Base-by-base conservation (phyloP, 177 flowering plant species). In the Vitis hybrid region DNA sequence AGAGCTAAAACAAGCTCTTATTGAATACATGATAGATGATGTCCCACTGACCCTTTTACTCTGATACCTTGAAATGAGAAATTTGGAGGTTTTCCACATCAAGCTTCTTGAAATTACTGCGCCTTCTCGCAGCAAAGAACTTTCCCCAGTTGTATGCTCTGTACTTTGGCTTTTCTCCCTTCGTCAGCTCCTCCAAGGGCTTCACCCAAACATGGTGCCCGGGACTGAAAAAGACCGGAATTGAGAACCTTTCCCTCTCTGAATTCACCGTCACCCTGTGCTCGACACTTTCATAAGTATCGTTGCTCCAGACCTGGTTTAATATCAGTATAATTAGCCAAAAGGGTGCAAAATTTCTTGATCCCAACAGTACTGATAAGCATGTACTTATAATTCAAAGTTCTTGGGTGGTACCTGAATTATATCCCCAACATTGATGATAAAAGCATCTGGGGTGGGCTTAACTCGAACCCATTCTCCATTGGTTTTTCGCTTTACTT, bases 301-400 rank as follows among this genome's bases (percentile, higher is more conserved):
- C 98, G 60, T 94, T 92, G 83, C 89, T 92, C 98, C 98, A 90
- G 13, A 90, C 96, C 97, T 91, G 75, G 31, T 33, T 33, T 33
- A 16, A 67, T n/a, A 16, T 2, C 4, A 12, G 48, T 56, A 15
- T 51, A 11, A 31, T 8, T 50, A 52, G 19, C 18, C 12, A n/a
- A 15, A 10, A 45, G 11, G 5, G 2, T 51, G 5, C 51, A 33
- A 51, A 68, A 10, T 49, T 3, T 9, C 18, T 48, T 5, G 60
- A 21, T 45, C 45, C 14, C 9, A 16, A 5, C 16, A 64, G 26
- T 4, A 9, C 3, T 16, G 60, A 19, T 60, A 29, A 58, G 19
- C 11, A 2, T 21, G 5, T 15, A 9, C 2, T 29, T 56, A 3
- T 18, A 51, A n/a, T 13, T 10, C 3, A 1, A 5, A 52, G 12